A percentile compares a stretch with the other conserved stretches of the same genome.
phyloP scores from a whole-genome alignment of 1,284 basidiomycete genomes.

The Pyrrhoderma lamaoense region DNA sequence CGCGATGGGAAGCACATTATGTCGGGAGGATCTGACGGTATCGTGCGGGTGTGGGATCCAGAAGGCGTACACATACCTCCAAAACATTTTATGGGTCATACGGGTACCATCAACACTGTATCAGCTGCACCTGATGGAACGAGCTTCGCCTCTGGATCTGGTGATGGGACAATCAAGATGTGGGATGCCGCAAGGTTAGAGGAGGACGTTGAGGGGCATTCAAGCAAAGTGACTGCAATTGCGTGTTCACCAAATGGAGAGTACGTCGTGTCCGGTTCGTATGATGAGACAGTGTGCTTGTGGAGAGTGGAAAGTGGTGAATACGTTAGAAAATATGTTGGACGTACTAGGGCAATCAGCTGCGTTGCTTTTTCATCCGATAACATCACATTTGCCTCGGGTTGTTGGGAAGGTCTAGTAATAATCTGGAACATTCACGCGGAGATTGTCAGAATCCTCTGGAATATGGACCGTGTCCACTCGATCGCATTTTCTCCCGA shows the following conservation, averaged over 20 bases:
- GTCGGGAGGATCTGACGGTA: too few species aligned
- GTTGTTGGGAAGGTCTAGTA: too few species aligned
- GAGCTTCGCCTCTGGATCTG: slow-evolving; percentile 69
- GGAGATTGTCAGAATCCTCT: too few species aligned
- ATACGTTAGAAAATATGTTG: too few species aligned
- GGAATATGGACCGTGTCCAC: too few species aligned
- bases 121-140: slow-evolving; percentile 3
- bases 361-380: neutral
- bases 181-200: slow-evolving; percentile 65
- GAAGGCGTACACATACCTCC: too few species aligned
- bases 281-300: neutral
- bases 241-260: neutral
- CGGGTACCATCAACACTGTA: neutral
- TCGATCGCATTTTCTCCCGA: too few species aligned
- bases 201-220: neutral
- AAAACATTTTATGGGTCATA: neutral
- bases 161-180: slow-evolving; percentile 86
- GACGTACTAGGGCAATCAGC: neutral
- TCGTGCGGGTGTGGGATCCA: too few species aligned
- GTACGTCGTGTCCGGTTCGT: neutral
- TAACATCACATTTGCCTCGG: neutral
- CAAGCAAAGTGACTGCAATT: neutral
- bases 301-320: neutral
- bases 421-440: too few species aligned
- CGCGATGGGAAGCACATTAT: too few species aligned